Base-by-base conservation (phyloP, 106 monocot species). In the Allium sativum region DNA sequence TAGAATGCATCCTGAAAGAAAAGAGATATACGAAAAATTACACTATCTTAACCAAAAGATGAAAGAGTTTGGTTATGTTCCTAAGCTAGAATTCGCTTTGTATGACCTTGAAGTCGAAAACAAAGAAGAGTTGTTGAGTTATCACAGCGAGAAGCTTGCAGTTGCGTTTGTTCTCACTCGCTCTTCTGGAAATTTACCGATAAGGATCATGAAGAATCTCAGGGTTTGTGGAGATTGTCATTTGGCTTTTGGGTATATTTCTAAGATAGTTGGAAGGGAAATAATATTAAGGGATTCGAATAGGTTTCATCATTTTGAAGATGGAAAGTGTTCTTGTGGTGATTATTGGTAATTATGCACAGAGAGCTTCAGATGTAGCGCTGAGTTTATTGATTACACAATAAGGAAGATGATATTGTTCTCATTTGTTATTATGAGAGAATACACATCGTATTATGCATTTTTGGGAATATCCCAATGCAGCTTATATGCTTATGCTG, bases 191-290 rank as follows among this genome's bases (percentile, higher is more conserved):
- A 48, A 53, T 10, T 47, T 68, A 40, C 91, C 86, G 0, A 86
- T 91, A 70, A 46, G 84, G 45, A 92, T 92, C 55, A 84, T 87
- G 78, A 92, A 92, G 72, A 92, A 84, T 48, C 81, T 84, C 59
- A 59, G 92, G 40, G 81, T 87, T 59, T 92, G 87, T 65, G 86
- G 83, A 12, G 92, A 92, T 74, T 87, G 87, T 48, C 92, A 87
- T n/a, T 67, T 67, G 16, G 84, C 87, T 20, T 84, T 87, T 66
- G 14, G 69, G 31, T 87, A 77, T 63, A 84, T 84, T 65, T 92
- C 92, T 64, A 76, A 83, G 73, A 78, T 86, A 65, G 53, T 78
- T 47, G 71, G 68, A 21, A 22, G 78, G 55, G 70, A 81, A 52
- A 87, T 86, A 40, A 70, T 84, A 44, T 18, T 87, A 45, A 18